These are phyloP conservation scores for Fusarium mexicanum DNA, from an alignment of 2,329 filamentous ascomycete genomes.

Conservation along the genomic window DNA sequence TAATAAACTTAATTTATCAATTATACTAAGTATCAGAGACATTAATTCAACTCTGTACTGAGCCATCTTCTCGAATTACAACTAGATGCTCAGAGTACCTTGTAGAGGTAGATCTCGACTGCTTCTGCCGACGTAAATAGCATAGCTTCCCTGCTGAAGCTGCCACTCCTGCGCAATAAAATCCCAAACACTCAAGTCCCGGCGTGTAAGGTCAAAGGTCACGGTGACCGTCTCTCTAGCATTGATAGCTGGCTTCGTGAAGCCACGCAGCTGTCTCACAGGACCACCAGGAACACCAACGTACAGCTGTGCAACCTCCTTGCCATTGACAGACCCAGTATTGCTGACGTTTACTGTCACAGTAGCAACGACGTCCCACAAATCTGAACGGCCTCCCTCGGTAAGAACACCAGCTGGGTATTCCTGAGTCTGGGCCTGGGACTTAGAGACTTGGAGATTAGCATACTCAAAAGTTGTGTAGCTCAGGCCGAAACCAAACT, in stretches of 20 bases:
- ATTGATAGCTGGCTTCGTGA: neutral
- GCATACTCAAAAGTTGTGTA: conserved; percentile 69
- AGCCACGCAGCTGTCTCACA: conserved; percentile 1
- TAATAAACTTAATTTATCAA: no score
- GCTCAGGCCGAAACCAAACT: conserved; percentile 80
- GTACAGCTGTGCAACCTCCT: conserved; percentile 12
- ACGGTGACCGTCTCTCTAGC: neutral
- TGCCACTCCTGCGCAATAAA: conserved; percentile 10
- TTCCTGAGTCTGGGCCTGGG: neutral
- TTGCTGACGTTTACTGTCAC: neutral
- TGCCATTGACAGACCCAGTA: neutral
- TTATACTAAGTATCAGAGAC: no score
- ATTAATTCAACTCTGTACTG: neutral
- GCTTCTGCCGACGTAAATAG: neutral
- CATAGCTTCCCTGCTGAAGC: conserved; percentile 5
- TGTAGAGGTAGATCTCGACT: conserved; percentile 9
- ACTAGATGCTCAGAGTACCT: neutral
- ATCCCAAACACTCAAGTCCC: conserved; percentile 12
- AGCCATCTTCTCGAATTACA: rapidly evolving
- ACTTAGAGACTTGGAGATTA: neutral
- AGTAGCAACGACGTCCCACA: conserved; percentile 4
- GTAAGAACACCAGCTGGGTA: neutral
- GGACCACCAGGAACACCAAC: neutral
- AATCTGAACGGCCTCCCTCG: neutral
- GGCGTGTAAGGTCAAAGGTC: neutral